Evolutionary conservation across 495 filamentous ascomycete species (phyloP).

Genomic region (Penicillium ochrochloron): DNA sequence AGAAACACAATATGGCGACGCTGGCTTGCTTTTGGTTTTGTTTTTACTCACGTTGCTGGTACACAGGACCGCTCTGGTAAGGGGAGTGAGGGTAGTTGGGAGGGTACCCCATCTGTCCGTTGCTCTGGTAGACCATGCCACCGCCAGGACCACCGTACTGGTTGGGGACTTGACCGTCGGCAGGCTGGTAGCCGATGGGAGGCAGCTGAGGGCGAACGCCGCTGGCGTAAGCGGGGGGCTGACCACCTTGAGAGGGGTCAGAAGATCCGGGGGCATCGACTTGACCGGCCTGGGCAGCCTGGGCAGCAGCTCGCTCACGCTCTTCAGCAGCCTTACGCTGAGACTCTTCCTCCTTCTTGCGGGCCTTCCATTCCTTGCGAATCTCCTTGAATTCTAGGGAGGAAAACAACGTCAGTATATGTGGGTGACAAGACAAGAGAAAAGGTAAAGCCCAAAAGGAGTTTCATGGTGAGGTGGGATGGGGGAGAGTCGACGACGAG

Average conservation of each 20-base stretch:
- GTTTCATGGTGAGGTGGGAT: background rate
- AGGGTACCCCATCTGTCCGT: slow-evolving; percentile 72
- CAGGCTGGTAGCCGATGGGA: slow-evolving; percentile 80
- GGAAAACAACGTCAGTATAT: slow-evolving; percentile 21
- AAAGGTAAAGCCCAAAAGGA: background rate
- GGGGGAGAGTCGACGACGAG: background rate
- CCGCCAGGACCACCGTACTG: slow-evolving; percentile 69
- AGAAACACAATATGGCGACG: slow-evolving; percentile 17
- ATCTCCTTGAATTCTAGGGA: slow-evolving; percentile 96
- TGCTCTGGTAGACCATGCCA: slow-evolving; percentile 61
- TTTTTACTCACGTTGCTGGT: slow-evolving; percentile 70
- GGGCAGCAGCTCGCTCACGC: slow-evolving; percentile 69
- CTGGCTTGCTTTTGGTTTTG: slow-evolving; percentile 16
- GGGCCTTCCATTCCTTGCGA: slow-evolving; percentile 97
- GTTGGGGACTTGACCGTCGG: slow-evolving; percentile 62
- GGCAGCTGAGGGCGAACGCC: slow-evolving; percentile 74
- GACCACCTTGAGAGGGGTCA: slow-evolving; percentile 60
- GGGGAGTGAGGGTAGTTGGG: slow-evolving; percentile 76
- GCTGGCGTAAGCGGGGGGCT: slow-evolving; percentile 61
- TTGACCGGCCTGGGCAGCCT: slow-evolving; percentile 56
- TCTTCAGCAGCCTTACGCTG: slow-evolving; percentile 91
- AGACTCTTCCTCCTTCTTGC: slow-evolving; percentile 98
- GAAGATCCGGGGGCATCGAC: slow-evolving; percentile 59
- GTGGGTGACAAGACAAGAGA: background rate
- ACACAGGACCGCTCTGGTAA: slow-evolving; percentile 75